phyloP scores from a whole-genome alignment of 306 rosid genomes.

The Lathyrus tuberosus region DNA sequence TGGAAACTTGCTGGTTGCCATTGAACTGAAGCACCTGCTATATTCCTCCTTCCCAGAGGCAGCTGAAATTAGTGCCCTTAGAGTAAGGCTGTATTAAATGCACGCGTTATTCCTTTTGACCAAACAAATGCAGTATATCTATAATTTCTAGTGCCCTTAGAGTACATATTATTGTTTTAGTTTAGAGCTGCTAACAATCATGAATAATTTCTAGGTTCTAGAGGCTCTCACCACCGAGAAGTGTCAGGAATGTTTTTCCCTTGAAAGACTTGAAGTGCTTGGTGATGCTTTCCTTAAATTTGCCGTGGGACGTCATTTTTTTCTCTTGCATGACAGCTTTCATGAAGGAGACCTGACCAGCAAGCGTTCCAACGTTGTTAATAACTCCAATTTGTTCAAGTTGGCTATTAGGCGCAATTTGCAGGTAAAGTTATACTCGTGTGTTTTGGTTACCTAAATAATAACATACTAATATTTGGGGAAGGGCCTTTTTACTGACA shows the following conservation, averaged over 20 bases:
- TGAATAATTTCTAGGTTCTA: conserved; percentile 60
- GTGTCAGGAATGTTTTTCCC: conserved; percentile 91
- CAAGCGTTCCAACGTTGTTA: conserved; percentile 70
- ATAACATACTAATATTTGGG: not conserved
- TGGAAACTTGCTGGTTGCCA: conserved; percentile 87
- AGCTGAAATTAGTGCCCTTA: conserved; percentile 59
- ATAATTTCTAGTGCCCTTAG: too few species aligned
- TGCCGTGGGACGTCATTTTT: conserved; percentile 77
- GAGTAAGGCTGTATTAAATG: conserved; percentile 59
- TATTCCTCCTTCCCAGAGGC: conserved; percentile 76
- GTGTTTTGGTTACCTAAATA: conserved; percentile 15
- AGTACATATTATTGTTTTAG: conserved; percentile 21
- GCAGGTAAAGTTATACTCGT: conserved; percentile 62
- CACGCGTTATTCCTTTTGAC: conserved; percentile 29
- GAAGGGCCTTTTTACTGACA: too few species aligned
- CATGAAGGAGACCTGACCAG: conserved; percentile 91
- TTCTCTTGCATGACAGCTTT: conserved; percentile 64
- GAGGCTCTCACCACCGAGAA: conserved; percentile 95
- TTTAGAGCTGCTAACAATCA: conserved; percentile 32
- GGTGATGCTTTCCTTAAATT: conserved; percentile 96
- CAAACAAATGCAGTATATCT: conserved; percentile 22
- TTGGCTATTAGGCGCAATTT: conserved; percentile 70
- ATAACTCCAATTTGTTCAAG: conserved; percentile 77
- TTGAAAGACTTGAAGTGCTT: conserved; percentile 96
- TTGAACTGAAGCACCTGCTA: conserved; percentile 70